Conservation (phyloP, 1,139 yeast genomes). For the Pichia terricola region DNA sequence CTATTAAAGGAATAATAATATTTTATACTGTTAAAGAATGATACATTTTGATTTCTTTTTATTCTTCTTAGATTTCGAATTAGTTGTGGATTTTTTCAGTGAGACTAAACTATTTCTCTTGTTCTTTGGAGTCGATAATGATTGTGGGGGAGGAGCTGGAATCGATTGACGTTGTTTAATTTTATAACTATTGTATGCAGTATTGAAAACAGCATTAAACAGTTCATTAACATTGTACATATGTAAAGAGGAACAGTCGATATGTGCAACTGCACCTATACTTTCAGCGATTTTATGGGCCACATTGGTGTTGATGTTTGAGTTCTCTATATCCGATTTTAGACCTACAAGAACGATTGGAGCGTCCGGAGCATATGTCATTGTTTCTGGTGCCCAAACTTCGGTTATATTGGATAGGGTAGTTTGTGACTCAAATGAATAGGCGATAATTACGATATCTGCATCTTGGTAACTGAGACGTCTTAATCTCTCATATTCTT, state of each 20-base stretch:
- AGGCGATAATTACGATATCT: conserved; percentile 65
- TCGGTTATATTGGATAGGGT: conserved; percentile 69
- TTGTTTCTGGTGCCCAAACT: conserved; percentile 81
- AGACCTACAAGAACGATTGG: conserved; percentile 75
- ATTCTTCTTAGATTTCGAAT: too few relatives aligned
- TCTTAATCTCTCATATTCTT: conserved; percentile 77
- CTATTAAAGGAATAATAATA: too few relatives aligned
- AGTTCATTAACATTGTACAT: conserved; percentile 59
- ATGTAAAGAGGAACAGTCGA: conserved; percentile 70
- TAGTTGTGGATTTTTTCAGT: too few relatives aligned
- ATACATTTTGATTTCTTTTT: too few relatives aligned
- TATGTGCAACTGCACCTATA: conserved; percentile 67
- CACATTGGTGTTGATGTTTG: conserved; percentile 22
- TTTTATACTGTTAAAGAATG: too few relatives aligned
- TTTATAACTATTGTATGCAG: too few relatives aligned
- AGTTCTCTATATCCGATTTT: conserved; percentile 50
- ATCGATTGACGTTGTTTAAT: too few relatives aligned
- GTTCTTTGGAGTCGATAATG: too few relatives aligned
- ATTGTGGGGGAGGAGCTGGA: too few relatives aligned
- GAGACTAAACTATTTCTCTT: too few relatives aligned
- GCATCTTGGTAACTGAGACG: conserved; percentile 81
- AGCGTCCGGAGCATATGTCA: conserved; percentile 71
- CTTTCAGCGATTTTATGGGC: conserved; percentile 42
- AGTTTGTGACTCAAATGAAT: conserved; percentile 54
- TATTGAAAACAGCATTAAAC: conserved; percentile 37